Base-by-base conservation (phyloP, 768 basidiomycete genomes). In the Sistotremastrum suecicum region DNA sequence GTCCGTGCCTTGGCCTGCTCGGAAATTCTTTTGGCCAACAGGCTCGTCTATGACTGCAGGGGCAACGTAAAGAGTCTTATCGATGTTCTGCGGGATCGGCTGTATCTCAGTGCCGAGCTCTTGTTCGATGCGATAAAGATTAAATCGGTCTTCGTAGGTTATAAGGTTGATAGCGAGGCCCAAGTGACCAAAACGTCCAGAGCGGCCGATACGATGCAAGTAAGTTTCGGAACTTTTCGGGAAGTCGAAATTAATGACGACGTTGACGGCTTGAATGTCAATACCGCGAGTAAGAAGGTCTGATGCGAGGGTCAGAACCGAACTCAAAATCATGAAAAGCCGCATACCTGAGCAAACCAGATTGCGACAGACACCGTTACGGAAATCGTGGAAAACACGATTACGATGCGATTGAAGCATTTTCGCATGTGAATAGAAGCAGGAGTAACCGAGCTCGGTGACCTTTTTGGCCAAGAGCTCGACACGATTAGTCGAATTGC, bases 211-310 rank as follows among this genome's bases (percentile, higher is more conserved):
- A 53, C 94, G 84, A 63, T 99, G 94, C 20, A 99, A 80, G 65
- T 99, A 99, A 3, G 94, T 97, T 64, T 99, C 95, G 50, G 89
- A 87, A 62, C 92, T 97, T 74, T 97, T 95, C 50, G 94, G 94
- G 66, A 98, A 95, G 63, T 99, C 94, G 59, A 99, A 99, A 68
- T 97, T 98, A 75, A 99, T 97, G 58, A 99, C 94, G 61, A 98
- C 95, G 66, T 99, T 99, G 51, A 99, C 94, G 48, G 94, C 95
- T 68, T 97, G 95, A 60, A 99, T 99, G 65, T 99, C 94, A 63
- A 99, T 99, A 67, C 94, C 94, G 53, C 94, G 87, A 28, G 94
- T 99, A 58, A 99, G 81, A 51, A 99, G 79, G 66, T 99, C 94
- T 44, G 80, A 83, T 20, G 37, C 10, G 11, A 32, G 37, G 11